Conservation (phyloP, 371 early-diverging fungal genomes). For the Mortierella sp. region DNA sequence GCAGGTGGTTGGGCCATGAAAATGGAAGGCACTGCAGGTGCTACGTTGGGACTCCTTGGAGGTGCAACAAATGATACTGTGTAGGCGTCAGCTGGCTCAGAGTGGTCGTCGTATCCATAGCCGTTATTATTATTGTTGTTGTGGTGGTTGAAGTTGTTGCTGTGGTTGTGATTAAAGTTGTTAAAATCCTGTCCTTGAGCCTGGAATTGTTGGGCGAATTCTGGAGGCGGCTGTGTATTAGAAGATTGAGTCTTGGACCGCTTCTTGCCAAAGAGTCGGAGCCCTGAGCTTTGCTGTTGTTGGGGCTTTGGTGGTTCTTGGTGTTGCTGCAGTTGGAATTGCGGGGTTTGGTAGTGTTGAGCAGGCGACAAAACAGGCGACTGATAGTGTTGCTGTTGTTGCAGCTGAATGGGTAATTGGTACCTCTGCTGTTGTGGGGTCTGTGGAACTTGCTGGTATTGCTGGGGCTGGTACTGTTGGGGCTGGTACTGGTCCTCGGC, state of each 20-base stretch:
- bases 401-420: constrained; percentile 11
- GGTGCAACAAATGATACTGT: constrained; percentile 14
- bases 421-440: constrained; percentile 12
- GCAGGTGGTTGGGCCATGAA: constrained; percentile 26
- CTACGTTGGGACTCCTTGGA: constrained; percentile 18
- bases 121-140: background rate
- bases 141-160: background rate
- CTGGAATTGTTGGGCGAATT: constrained; percentile 16
- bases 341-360: constrained; percentile 21
- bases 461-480: constrained; percentile 30
- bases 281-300: constrained; percentile 24
- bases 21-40: constrained; percentile 32
- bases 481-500: constrained; percentile 29
- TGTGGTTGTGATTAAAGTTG: background rate
- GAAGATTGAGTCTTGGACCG: constrained; percentile 55
- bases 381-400: constrained; percentile 10
- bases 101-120: background rate
- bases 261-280: constrained; percentile 49
- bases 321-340: constrained; percentile 14
- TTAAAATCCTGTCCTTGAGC: background rate
- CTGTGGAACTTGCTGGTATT: constrained; percentile 1
- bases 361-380: background rate
- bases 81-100: background rate
- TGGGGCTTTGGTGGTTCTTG: constrained; percentile 6
- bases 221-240: constrained; percentile 31